Conservation (phyloP, 179 eudicot genomes). For the Actinidia chinensis region DNA sequence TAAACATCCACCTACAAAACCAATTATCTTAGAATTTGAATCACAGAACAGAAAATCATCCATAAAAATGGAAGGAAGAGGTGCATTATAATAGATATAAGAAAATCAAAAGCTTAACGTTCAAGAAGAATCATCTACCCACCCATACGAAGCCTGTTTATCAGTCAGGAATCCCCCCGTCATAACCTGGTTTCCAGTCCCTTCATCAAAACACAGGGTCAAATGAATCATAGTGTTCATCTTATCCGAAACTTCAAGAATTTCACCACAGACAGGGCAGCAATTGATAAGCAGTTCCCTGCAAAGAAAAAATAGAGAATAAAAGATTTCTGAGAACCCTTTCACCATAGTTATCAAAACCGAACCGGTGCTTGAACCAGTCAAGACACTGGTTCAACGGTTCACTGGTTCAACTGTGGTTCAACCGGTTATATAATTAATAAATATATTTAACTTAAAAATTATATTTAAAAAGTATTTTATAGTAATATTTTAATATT, state of each 20-base stretch:
- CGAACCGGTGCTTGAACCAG: too few relatives aligned
- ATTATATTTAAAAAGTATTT: too few relatives aligned
- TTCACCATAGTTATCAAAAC: too few relatives aligned
- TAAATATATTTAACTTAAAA: too few relatives aligned
- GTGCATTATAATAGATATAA: background rate
- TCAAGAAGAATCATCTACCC: constrained; percentile 30
- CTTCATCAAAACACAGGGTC: constrained; percentile 94
- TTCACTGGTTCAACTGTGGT: too few relatives aligned
- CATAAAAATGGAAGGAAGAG: constrained; percentile 8
- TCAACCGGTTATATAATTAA: too few relatives aligned
- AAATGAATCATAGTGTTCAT: constrained; percentile 76
- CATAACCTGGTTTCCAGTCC: constrained; percentile 88
- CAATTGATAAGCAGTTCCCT: constrained; percentile 82
- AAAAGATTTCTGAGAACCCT: background rate
- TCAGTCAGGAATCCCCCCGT: constrained; percentile 94
- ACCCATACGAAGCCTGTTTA: constrained; percentile 92
- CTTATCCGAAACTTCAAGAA: constrained; percentile 60
- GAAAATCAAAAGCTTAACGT: constrained; percentile 8
- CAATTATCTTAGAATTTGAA: constrained; percentile 6
- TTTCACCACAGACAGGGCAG: constrained; percentile 95
- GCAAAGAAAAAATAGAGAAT: constrained; percentile 23
- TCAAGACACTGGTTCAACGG: too few relatives aligned
- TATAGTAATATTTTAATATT: too few relatives aligned
- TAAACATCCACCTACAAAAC: constrained; percentile 77
- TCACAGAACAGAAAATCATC: constrained; percentile 12